phyloP scores from a whole-genome alignment of 2,329 filamentous ascomycete genomes.

The Aureobasidium sp. region DNA sequence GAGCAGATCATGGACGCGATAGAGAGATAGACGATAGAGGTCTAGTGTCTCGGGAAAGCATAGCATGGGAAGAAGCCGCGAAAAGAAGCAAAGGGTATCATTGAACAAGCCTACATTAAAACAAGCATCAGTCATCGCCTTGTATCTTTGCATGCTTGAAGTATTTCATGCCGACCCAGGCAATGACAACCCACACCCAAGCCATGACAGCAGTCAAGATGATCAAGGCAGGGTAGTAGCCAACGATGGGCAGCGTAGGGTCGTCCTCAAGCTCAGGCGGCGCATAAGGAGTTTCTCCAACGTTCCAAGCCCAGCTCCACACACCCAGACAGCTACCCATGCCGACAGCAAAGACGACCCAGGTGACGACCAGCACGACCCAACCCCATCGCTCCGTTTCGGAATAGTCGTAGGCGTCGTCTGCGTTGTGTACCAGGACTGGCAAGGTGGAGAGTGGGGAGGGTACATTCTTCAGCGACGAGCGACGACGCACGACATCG shows the following conservation, averaged over 20 bases:
- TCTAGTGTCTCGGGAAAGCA: background rate
- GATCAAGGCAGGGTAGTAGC: slow-evolving; percentile 92
- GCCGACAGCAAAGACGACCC: slow-evolving; percentile 91
- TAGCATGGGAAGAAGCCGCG: background rate
- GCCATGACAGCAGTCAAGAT: slow-evolving; percentile 93
- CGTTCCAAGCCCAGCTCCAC: slow-evolving; percentile 99
- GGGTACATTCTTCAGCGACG: slow-evolving; percentile 17
- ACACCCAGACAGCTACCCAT: slow-evolving; percentile 94
- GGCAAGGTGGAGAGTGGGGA: slow-evolving; percentile 21
- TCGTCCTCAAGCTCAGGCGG: slow-evolving; percentile 94
- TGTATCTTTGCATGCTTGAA: slow-evolving; percentile 95
- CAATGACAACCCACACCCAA: slow-evolving; percentile 96
- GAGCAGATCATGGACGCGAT: background rate
- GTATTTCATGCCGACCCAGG: slow-evolving; percentile 99
- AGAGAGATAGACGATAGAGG: background rate
- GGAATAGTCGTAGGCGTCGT: slow-evolving; percentile 77
- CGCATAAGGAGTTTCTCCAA: slow-evolving; percentile 90
- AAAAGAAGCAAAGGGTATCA: background rate
- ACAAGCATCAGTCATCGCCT: slow-evolving; percentile 35
- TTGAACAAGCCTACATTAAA: no score
- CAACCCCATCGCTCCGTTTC: slow-evolving; percentile 99
- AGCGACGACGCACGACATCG: slow-evolving; percentile 17
- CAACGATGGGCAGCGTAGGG: slow-evolving; percentile 86
- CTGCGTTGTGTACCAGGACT: slow-evolving; percentile 17
- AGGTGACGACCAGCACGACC: slow-evolving; percentile 83